Evolutionary conservation across 495 filamentous ascomycete genomes (phyloP), one percentile per base, ranked within the genome.

Genomic region (Chaetomium fimeti): DNA sequence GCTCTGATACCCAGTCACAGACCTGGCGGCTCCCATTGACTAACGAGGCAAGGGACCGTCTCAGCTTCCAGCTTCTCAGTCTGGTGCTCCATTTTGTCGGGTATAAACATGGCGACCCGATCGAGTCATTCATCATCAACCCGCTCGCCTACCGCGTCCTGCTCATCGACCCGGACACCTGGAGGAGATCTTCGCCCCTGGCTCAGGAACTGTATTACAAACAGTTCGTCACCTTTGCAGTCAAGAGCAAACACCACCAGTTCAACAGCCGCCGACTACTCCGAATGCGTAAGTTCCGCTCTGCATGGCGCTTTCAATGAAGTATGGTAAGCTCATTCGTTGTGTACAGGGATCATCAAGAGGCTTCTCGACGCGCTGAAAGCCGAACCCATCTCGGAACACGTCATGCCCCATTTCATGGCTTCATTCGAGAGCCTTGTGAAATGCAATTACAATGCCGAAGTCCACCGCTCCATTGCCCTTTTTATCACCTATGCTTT

Each of bases 401-500:
- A 88, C 47, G 84, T 89, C 1, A 79, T 96, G 28, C 83, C 82
- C 2, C 85, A 88, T 64, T 95, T 95, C 69, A 82, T 95, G 64
- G 76, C 82, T 29, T 87, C 93, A 2, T 89, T 98, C 57, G 85
- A 84, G 66, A 86, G 84, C 27, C 80, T 98, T 56, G 83, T 97
- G 48, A 88, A 88, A 64, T 88, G 85, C 68, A 92, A 89, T 62
- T 82, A 90, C 66, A 90, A 89, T 65, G 86, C 88, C 13, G 92
- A 96, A 72, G 85, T 91, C 47, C 85, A 94, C 49, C 87, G 92
- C 25, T 91, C 91, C n/a, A 77, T 98, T 32, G 89, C 95, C 20
- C 82, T 97, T 52, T 97, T 94, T 66, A 90, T 98, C 64, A 97
- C 93, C 0, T 98, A 93, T 72, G 88, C 91, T 7, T 83, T 97